Base-by-base conservation (phyloP, 1,139 yeast genomes). In the Geotrichum candidum region DNA sequence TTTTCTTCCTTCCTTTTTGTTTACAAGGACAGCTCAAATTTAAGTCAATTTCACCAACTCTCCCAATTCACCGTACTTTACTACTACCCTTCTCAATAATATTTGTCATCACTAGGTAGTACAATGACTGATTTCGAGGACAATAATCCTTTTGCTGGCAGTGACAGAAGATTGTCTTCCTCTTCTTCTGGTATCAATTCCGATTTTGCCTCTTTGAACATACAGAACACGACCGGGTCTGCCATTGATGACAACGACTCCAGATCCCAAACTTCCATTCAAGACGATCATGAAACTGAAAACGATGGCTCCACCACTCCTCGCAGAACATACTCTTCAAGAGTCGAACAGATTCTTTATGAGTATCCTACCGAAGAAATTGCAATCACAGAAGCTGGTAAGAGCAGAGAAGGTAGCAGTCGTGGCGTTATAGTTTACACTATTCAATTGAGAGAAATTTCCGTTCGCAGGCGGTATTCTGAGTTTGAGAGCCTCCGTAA, bases 401-500 rank as follows among this genome's bases (percentile, higher is more conserved):
- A 88, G 72, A 82, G 90, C 50, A 86, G 83, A 60, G 97, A 91
- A 69, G 90, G 90, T 23, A 80, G 87, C 69, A 86, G 77, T 71
- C 80, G 86, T 72, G 86, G 84, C 48, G 92, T 86, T 67, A 84
- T 92, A 56, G 90, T 90, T 0, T 94, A 94, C 73, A 86, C 96
- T 13, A 90, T 94, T 64, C 82, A 82, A 66, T 75, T 84, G 52
- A 85, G 66, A 51, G 86, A 84, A 58, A 71, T 82, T 15, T 80
- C 83, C 45, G 92, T 92, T 1, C 79, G 92, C 62, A 80, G 99
- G 68, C 78, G 99, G 53, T 94, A 94, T 74, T 88, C 96, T 57
- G 99, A 94, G 72, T 94, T 94, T 73, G 98, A 90, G 69, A 84
- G 89, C 62, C 80, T 94, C 52, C 77, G 97, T 62, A 85, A 81